Evolutionary conservation across 2,329 filamentous ascomycete species (phyloP).

Genomic region (Calonectria honghensis): DNA sequence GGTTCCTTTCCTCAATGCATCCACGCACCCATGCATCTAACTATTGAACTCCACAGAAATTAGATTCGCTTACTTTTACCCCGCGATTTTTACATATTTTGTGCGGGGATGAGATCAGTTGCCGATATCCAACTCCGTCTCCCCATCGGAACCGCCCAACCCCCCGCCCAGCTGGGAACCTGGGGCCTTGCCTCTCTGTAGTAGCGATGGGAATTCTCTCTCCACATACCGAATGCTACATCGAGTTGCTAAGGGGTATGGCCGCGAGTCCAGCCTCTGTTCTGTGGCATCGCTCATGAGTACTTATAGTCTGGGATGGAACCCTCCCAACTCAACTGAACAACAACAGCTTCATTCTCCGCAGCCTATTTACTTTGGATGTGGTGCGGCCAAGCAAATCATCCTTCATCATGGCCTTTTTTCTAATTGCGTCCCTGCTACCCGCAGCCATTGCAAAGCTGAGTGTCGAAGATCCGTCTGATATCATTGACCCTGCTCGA

Average conservation of each 20-base stretch:
- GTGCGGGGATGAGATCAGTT: not conserved
- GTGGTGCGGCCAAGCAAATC: no score
- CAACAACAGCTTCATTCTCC: not conserved
- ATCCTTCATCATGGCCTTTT: not conserved
- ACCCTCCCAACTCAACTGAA: not conserved
- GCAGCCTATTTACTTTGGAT: not conserved
- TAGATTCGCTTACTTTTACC: not conserved
- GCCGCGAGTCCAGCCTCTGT: not conserved
- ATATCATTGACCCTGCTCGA: not conserved
- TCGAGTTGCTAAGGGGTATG: not conserved
- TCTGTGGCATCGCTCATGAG: not conserved
- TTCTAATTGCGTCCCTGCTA: not conserved
- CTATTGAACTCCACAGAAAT: not conserved
- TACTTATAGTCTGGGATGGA: not conserved
- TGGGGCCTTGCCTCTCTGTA: not conserved
- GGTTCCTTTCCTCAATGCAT: not conserved
- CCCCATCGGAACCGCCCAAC: not conserved
- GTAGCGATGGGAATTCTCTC: not conserved
- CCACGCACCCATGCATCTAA: not conserved
- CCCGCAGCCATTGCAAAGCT: not conserved
- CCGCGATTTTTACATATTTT: not conserved
- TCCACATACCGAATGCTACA: constrained; percentile 4
- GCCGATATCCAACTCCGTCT: not conserved
- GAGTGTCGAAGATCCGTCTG: constrained; percentile 6
- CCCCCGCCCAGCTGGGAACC: not conserved